Evolutionary conservation across 768 basidiomycete species (phyloP).

Genomic region (Lanmaoa rubissima): DNA sequence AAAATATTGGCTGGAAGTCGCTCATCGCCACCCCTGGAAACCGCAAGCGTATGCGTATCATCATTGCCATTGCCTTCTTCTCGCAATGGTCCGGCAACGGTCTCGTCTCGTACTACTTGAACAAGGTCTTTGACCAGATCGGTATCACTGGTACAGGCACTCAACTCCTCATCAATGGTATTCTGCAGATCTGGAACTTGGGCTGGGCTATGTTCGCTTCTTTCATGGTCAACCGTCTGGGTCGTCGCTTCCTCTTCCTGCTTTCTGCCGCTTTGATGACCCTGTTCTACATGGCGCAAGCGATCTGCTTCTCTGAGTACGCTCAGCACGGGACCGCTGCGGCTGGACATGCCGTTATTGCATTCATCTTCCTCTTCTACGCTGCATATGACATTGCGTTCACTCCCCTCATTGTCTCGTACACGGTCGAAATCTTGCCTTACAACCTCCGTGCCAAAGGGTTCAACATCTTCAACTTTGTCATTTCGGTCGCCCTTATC

Average conservation of each 20-base stretch:
- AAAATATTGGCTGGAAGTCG: slow-evolving; percentile 66
- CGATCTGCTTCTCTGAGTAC: slow-evolving; percentile 60
- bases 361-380: slow-evolving; percentile 83
- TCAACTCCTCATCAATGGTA: slow-evolving; percentile 82
- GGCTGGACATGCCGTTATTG: slow-evolving; percentile 72
- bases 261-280: slow-evolving; percentile 57
- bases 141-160: slow-evolving; percentile 59
- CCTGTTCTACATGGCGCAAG: slow-evolving; percentile 67
- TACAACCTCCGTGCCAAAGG: slow-evolving; percentile 84
- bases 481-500: slow-evolving; percentile 75
- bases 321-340: slow-evolving; percentile 37
- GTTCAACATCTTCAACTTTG: slow-evolving; percentile 77
- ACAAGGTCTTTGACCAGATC: slow-evolving; percentile 64
- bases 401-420: slow-evolving; percentile 82
- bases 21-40: slow-evolving; percentile 69
- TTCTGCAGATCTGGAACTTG: slow-evolving; percentile 83
- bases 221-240: slow-evolving; percentile 60
- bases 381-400: slow-evolving; percentile 80
- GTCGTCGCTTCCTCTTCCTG: slow-evolving; percentile 71
- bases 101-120: slow-evolving; percentile 81
- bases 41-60: slow-evolving; percentile 71
- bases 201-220: slow-evolving; percentile 57
- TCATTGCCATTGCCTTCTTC: slow-evolving; percentile 78
- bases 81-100: slow-evolving; percentile 87
- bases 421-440: slow-evolving; percentile 88